Conservation (phyloP, 257 asterid genomes). For the Apocynum venetum region DNA sequence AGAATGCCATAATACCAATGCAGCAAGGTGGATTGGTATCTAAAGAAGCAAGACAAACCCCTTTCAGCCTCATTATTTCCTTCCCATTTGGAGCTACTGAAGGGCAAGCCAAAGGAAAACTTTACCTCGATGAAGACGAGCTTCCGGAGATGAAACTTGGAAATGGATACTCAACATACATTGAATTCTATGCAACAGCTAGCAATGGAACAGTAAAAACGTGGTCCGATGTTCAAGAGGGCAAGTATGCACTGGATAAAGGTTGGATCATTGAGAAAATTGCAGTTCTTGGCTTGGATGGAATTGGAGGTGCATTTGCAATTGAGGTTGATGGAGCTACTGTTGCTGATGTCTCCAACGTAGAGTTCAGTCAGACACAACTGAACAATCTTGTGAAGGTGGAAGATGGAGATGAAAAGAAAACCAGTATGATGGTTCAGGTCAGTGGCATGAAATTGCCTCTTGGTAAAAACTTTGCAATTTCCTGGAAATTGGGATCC, state of each 20-base stretch:
- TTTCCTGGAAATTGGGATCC: conserved; percentile 84
- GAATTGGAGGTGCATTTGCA: conserved; percentile 31
- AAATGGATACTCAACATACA: conserved; percentile 49
- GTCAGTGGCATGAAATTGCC: conserved; percentile 63
- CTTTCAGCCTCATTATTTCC: conserved; percentile 63
- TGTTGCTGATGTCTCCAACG: conserved; percentile 33
- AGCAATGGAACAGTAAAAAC: conserved; percentile 49
- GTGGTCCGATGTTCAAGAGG: conserved; percentile 74
- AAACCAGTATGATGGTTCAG: conserved; percentile 71
- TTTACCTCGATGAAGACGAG: conserved; percentile 83
- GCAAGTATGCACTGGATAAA: conserved; percentile 57
- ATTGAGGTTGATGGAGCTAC: conserved; percentile 48
- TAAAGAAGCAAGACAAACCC: conserved; percentile 72
- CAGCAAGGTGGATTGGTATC: conserved; percentile 85
- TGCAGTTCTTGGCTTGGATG: conserved; percentile 58
- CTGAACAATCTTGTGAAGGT: conserved; percentile 27
- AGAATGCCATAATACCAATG: conserved; percentile 78
- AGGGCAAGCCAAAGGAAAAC: conserved; percentile 62
- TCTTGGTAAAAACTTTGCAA: conserved; percentile 64
- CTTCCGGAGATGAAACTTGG: conserved; percentile 79
- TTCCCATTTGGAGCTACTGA: conserved; percentile 54
- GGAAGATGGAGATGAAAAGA: conserved; percentile 35
- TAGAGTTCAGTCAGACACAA: conserved; percentile 33
- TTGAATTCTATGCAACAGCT: conserved; percentile 61
- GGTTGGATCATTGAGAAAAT: conserved; percentile 82